Percentiles rank a stretch among this genome's conserved stretches.
Evolutionary conservation across 306 rosid species (phyloP).

Genomic region (Erythrophleum fordii): DNA sequence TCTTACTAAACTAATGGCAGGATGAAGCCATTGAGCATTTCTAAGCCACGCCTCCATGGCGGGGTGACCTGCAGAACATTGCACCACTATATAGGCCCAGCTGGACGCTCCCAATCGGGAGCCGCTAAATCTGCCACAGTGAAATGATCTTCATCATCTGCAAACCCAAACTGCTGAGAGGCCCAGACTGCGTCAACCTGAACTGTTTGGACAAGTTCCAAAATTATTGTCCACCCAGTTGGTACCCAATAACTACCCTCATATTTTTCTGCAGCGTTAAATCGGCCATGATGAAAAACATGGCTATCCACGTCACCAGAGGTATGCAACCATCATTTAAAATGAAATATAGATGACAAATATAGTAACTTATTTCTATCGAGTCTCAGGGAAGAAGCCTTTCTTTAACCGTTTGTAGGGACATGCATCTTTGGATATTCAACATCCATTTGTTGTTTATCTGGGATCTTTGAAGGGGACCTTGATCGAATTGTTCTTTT

Average conservation of each 20-base stretch:
- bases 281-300: conserved; percentile 40
- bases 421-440: conserved; percentile 37
- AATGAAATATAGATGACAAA: conserved; percentile 40
- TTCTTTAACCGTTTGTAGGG: conserved; percentile 48
- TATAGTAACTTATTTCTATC: conserved; percentile 40
- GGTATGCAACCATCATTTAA: conserved; percentile 25
- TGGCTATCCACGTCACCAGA: conserved; percentile 40
- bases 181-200: conserved; percentile 70
- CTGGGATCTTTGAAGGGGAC: conserved; percentile 39
- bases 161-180: conserved; percentile 49
- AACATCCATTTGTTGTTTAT: conserved; percentile 43
- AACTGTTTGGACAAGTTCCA: conserved; percentile 71
- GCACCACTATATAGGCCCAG: conserved; percentile 98
- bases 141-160: conserved; percentile 67
- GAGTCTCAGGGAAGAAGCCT: conserved; percentile 35
- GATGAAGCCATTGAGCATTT: conserved; percentile 86
- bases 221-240: conserved; percentile 89
- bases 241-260: conserved; percentile 77
- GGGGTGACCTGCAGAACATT: conserved; percentile 83
- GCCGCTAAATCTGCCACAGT: conserved; percentile 91
- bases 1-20: conserved; percentile 85
- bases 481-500: conserved; percentile 49
- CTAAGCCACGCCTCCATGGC: conserved; percentile 72
- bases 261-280: conserved; percentile 43
- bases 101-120: conserved; percentile 92